Evolutionary conservation across 352 stramenopile species (phyloP), one percentile per base, ranked within the genome.

Genomic region (Globisporangium nodosum): DNA sequence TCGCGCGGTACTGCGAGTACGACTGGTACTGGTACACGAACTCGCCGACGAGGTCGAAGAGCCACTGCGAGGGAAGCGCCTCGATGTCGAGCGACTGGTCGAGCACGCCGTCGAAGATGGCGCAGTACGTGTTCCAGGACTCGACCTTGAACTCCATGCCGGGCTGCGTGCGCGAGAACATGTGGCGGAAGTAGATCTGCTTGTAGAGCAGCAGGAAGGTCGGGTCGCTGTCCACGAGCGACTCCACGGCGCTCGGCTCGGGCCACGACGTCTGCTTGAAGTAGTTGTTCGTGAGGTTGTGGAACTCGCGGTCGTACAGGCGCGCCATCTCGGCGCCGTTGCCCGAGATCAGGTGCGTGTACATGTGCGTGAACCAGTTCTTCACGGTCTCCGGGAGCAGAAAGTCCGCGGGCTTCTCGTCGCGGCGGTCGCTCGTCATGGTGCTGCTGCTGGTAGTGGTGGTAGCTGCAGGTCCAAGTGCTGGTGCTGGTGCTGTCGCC

Each of bases 11-110:
- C 74, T 99, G 96, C 73, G 92, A 98, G 70, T 98, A 99, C 59
- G 91, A 96, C 78, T 99, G 96, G 81, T 98, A 99, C 77, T 99
- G 96, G 77, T 99, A 99, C 1, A 99, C 90, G 66, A 99, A 99
- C 80, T 99, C 97, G 65, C 98, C 88, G 13, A 99, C 78, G 64
- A 99, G 97, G 78, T 99, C 97, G 73, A 99, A 99, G 46, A 97
- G 81, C 97, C 97, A 99, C 71, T 98, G 92, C 8, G 95, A 87
- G 16, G 97, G 87, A 52, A 99, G 76, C 48, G 66, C 74, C 57
- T 94, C 79, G 8, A 96, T 68, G 45, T 93, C 81, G 47, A 93
- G 69, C 61, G 73, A 88, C 47, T 90, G 71, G 54, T 92, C 75
- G 54, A 99, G 68, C 21, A 98, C 80, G 54, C 89, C 81, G 61